Percentiles rank a stretch among this genome's conserved stretches.
Conservation (phyloP, 768 basidiomycete genomes). For the Lactarius deliciosus region DNA sequence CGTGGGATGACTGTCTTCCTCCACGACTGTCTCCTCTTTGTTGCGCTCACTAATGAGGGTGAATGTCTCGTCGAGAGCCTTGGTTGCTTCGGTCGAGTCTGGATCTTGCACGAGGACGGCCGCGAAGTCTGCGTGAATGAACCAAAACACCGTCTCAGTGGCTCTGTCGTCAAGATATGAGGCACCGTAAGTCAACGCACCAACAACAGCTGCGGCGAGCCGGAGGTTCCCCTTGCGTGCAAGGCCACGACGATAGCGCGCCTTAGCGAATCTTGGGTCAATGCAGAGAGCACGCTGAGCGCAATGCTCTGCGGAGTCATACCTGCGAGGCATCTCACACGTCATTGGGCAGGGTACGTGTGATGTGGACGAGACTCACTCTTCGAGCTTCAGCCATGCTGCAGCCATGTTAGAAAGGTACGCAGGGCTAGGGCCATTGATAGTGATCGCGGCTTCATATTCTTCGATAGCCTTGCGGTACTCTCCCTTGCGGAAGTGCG, state of each 20-base stretch:
- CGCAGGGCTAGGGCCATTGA: slow-evolving; percentile 41
- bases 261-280: slow-evolving; percentile 38
- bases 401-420: slow-evolving; percentile 46
- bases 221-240: slow-evolving; percentile 36
- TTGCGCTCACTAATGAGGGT: background rate
- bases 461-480: slow-evolving; percentile 41
- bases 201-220: slow-evolving; percentile 31
- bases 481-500: slow-evolving; percentile 40
- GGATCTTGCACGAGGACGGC: slow-evolving; percentile 35
- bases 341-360: background rate
- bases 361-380: background rate
- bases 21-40: slow-evolving; percentile 12
- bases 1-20: slow-evolving; percentile 25
- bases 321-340: background rate
- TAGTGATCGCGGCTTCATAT: slow-evolving; percentile 42
- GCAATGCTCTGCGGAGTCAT: background rate
- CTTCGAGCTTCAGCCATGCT: slow-evolving; percentile 43
- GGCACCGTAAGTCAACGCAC: slow-evolving; percentile 22
- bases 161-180: too few species aligned
- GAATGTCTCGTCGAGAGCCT: slow-evolving; percentile 28
- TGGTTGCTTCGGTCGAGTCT: slow-evolving; percentile 28
- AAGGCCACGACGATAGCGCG: slow-evolving; percentile 38
- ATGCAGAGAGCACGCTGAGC: slow-evolving; percentile 2
- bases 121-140: slow-evolving; percentile 34
- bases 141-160: background rate